Base-by-base conservation (phyloP, 768 basidiomycete genomes). In the Leccinum longicurvipes region DNA sequence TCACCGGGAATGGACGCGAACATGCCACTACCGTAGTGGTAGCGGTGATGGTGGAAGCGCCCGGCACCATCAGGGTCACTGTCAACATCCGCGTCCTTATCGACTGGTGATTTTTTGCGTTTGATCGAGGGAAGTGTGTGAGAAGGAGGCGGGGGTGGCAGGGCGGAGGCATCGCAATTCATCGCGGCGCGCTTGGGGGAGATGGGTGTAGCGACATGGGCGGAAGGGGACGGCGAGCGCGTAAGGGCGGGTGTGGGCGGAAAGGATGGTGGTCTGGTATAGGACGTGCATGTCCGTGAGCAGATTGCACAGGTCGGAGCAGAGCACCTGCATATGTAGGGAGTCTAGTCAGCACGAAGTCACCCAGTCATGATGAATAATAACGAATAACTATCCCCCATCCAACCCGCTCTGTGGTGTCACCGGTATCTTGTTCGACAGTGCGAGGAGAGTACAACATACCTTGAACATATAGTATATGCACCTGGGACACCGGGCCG, bases 211-310 rank as follows among this genome's bases (percentile, higher is more conserved):
- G 41, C 21, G 5, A 23, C 39, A 0, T 53, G 53, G 1, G 64
- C 58, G 1, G 70, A 56, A 12, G 61, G 66, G 28, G 70, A 71
- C 7, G 74, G 66, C 5, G 72, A 70, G 36, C 66, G 65, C 2
- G 72, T 73, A 48, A 74, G 67, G 21, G 68, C 69, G 3, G 74
- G 75, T 1, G 74, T 76, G 2, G 74, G 72, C 23, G 75, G 74
- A 21, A 65, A 50, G 31, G 73, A 76, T 12, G 65, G 56, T 2
- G 67, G 69, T 15, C 61, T 61, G 28, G 59, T 69, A 25, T 65
- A 70, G 1, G 68, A 73, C 24, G 71, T 72, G 47, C 75, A 76
- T 25, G 67, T 76, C 12, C 75, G 66, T 15, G 75, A 61, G 48
- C 75, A 76, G 42, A 76, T 66, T 4, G 64, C 60, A 50, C 75